A percentile compares a stretch with the other conserved stretches of the same genome.
Conservation (phyloP, 2,329 filamentous ascomycete genomes). For the Macroventuria anomochaeta region DNA sequence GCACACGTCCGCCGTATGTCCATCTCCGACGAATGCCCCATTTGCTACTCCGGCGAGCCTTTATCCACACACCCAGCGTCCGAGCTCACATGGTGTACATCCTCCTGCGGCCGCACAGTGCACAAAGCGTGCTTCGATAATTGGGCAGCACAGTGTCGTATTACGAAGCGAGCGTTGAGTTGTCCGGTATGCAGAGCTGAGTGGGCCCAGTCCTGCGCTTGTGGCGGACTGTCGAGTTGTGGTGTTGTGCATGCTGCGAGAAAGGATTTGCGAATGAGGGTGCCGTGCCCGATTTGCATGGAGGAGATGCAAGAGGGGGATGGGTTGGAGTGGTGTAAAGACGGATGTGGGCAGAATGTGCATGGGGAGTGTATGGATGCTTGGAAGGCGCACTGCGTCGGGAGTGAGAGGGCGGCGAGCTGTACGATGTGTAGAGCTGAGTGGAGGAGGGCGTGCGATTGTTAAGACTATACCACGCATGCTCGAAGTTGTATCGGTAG, state of each 20-base stretch:
- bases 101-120: conserved; percentile 20
- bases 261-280: background rate
- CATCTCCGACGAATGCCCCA: conserved; percentile 27
- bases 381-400: conserved; percentile 14
- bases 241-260: background rate
- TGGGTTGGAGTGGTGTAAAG: conserved; percentile 23
- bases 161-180: background rate
- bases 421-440: conserved; percentile 15
- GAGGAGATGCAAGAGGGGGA: background rate
- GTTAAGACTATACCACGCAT: no score
- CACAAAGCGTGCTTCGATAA: conserved; percentile 25
- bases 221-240: background rate
- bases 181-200: conserved; percentile 24
- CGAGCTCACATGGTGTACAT: conserved; percentile 28
- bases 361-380: conserved; percentile 20
- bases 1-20: conserved; percentile 25
- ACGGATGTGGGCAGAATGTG: conserved; percentile 24
- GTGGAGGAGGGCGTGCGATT: conserved; percentile 12
- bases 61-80: conserved; percentile 4
- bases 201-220: conserved; percentile 20
- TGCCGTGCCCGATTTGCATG: conserved; percentile 13
- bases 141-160: conserved; percentile 13
- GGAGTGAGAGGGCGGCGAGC: background rate
- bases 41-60: conserved; percentile 23
- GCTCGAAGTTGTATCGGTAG: no score